A percentile compares a stretch with the other conserved stretches of the same genome.
phyloP scores from a whole-genome alignment of 768 basidiomycete species.

The Tricholoma bakamatsutake region DNA sequence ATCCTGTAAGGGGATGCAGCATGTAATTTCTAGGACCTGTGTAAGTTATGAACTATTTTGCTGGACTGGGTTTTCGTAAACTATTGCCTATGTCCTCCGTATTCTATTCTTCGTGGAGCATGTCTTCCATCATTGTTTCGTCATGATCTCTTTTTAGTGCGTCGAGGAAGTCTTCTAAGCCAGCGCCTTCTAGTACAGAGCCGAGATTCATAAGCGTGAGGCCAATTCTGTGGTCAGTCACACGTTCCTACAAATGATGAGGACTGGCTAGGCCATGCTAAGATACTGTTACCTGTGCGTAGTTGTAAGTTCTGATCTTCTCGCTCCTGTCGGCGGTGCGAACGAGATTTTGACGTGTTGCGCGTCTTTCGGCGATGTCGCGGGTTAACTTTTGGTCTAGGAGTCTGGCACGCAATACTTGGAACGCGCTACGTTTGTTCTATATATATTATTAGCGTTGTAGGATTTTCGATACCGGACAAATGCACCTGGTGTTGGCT shows the following conservation, averaged over 20 bases:
- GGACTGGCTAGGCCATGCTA: neutral
- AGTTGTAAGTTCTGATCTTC: conserved; percentile 96
- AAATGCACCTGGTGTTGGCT: conserved; percentile 81
- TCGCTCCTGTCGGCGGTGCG: conserved; percentile 83
- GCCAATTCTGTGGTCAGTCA: conserved; percentile 90
- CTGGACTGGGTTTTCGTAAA: neutral
- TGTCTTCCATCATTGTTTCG: conserved; percentile 50
- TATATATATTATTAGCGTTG: conserved; percentile 23
- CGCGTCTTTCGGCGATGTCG: conserved; percentile 67
- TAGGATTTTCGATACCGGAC: neutral
- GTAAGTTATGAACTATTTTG: neutral
- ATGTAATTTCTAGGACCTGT: neutral
- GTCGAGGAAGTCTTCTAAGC: conserved; percentile 49
- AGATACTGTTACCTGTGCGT: conserved; percentile 56
- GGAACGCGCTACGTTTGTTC: conserved; percentile 93
- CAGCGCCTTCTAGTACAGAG: conserved; percentile 63
- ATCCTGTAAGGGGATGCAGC: conserved; percentile 12
- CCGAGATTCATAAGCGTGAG: conserved; percentile 64
- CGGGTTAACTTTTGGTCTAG: conserved; percentile 72
- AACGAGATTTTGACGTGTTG: conserved; percentile 66
- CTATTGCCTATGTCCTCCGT: neutral
- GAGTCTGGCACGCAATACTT: conserved; percentile 79
- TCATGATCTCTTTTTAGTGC: conserved; percentile 52
- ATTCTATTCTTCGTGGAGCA: conserved; percentile 22
- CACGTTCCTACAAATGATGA: conserved; percentile 56